These are phyloP conservation scores for Paecilomyces variotii DNA, from an alignment of 2,329 filamentous ascomycete genomes.

Conservation along the genomic window DNA sequence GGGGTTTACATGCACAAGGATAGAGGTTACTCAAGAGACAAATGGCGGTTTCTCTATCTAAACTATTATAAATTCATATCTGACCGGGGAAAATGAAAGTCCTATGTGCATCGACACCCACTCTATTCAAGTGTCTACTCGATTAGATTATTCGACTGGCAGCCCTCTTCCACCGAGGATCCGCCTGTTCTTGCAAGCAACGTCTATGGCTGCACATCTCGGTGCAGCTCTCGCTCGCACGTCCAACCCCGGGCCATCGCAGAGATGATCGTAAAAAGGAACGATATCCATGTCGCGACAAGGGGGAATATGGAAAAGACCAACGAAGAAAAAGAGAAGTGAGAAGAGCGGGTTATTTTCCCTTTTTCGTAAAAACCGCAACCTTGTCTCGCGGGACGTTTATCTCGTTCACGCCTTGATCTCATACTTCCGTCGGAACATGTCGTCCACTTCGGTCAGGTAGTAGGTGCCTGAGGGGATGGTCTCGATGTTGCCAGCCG, in stretches of 20 bases:
- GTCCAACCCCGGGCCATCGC: neutral
- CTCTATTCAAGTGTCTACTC: neutral
- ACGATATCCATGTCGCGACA: neutral
- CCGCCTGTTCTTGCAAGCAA: neutral
- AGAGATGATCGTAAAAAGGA: neutral
- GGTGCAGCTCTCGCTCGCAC: neutral
- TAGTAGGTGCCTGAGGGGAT: conserved; percentile 66
- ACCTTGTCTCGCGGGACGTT: conserved; percentile 6
- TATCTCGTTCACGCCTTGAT: conserved; percentile 56
- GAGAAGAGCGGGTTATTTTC: neutral
- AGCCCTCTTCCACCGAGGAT: neutral
- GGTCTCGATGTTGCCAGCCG: conserved; percentile 59
- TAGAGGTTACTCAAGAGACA: neutral
- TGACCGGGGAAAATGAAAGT: neutral
- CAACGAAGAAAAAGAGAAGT: conserved; percentile 7
- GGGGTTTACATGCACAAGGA: neutral
- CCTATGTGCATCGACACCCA: neutral
- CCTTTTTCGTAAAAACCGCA: neutral
- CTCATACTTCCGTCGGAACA: conserved; percentile 74
- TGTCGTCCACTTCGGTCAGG: conserved; percentile 70
- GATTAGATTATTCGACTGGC: neutral
- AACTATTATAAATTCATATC: neutral
- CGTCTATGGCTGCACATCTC: neutral
- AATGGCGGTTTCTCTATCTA: neutral
- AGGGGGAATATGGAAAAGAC: conserved; percentile 6